Percentiles rank a stretch among this genome's conserved stretches.
These are phyloP conservation scores for Candida argentea DNA, from an alignment of 805 yeast species.

Conservation along the genomic window DNA sequence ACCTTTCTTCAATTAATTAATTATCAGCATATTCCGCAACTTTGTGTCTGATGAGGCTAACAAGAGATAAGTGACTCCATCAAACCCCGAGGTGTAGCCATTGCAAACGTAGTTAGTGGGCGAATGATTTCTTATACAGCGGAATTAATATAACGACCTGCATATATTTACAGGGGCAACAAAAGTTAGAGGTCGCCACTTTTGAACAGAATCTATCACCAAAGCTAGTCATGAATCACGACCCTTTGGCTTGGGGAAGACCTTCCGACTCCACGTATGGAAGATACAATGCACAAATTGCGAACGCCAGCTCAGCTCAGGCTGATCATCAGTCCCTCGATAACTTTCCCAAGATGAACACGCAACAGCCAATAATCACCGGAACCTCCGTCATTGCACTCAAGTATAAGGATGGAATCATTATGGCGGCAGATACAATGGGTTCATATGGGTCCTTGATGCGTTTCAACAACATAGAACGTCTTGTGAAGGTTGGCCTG, in stretches of 20 bases:
- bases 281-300: slow-evolving; percentile 61
- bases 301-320: slow-evolving; percentile 39
- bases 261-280: slow-evolving; percentile 82
- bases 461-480: slow-evolving; percentile 75
- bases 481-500: slow-evolving; percentile 74
- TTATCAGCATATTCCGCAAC: too few species aligned
- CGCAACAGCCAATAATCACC: slow-evolving; percentile 91
- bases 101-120: not conserved
- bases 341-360: slow-evolving; percentile 64
- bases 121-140: too few species aligned
- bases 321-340: slow-evolving; percentile 7
- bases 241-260: slow-evolving; percentile 93
- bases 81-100: not conserved
- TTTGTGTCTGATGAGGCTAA: too few species aligned
- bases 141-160: too few species aligned
- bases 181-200: not conserved
- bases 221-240: slow-evolving; percentile 67
- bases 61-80: not conserved
- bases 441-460: slow-evolving; percentile 90
- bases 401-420: slow-evolving; percentile 82
- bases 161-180: not conserved
- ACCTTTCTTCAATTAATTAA: too few species aligned
- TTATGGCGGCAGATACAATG: slow-evolving; percentile 90
- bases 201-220: too few species aligned
- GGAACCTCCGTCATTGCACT: slow-evolving; percentile 93